These are phyloP conservation scores for Betula pendula DNA, from an alignment of 306 rosid genomes.

Conservation along the genomic window DNA sequence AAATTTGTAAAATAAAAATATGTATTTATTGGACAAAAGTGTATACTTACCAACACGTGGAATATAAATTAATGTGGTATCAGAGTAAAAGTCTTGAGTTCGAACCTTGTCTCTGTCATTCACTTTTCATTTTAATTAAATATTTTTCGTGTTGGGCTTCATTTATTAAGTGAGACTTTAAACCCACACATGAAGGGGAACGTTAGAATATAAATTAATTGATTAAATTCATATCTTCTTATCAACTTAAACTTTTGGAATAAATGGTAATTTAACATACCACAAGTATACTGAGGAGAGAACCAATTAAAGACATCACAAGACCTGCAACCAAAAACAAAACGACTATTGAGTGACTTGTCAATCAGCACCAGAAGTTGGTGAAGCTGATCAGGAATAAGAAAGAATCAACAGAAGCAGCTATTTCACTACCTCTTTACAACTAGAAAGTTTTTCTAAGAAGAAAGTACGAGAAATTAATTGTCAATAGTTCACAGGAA, in stretches of 20 bases:
- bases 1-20: neutral
- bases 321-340: conserved; percentile 59
- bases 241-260: no score
- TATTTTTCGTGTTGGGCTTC: no score
- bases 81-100: no score
- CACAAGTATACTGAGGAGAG: conserved; percentile 63
- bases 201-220: no score
- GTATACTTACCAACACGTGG: no score
- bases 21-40: conserved; percentile 13
- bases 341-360: neutral
- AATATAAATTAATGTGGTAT: no score
- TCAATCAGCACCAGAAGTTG: neutral
- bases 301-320: conserved; percentile 79
- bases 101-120: no score
- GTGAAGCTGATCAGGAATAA: neutral
- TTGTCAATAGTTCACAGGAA: neutral
- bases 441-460: neutral
- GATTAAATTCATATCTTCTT: no score
- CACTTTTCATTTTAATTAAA: no score
- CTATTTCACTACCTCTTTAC: neutral
- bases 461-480: neutral
- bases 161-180: no score
- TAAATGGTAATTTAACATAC: no score
- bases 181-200: no score
- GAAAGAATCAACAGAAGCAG: neutral